A percentile compares a stretch with the other conserved stretches of the same genome.
Conservation (phyloP, 805 yeast genomes). For the Nakazawaea peltata region DNA sequence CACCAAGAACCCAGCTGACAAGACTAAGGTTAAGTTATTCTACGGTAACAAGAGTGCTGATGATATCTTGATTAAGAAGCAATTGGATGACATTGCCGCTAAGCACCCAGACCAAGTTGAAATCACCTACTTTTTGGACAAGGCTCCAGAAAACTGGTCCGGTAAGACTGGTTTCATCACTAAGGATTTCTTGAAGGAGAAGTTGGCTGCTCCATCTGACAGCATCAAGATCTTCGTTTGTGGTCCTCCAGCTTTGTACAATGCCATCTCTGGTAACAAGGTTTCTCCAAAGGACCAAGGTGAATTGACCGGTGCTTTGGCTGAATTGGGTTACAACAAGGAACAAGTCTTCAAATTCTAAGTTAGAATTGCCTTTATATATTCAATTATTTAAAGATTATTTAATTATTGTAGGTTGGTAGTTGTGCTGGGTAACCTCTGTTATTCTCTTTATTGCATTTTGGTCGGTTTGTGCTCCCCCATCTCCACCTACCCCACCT, state of each 20-base stretch:
- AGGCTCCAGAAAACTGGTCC: slow-evolving; percentile 37
- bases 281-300: slow-evolving; percentile 95
- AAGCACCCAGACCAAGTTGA: slow-evolving; percentile 72
- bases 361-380: slow-evolving; percentile 9
- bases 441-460: no score
- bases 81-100: slow-evolving; percentile 61
- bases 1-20: slow-evolving; percentile 73
- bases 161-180: slow-evolving; percentile 72
- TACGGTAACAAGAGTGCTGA: slow-evolving; percentile 72
- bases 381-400: no score
- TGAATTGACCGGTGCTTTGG: slow-evolving; percentile 80
- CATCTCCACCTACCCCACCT: no score
- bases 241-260: slow-evolving; percentile 93
- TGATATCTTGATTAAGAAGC: slow-evolving; percentile 78
- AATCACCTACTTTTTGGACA: slow-evolving; percentile 75
- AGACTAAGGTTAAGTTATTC: slow-evolving; percentile 76
- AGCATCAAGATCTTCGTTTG: slow-evolving; percentile 78
- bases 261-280: slow-evolving; percentile 82
- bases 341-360: slow-evolving; percentile 87
- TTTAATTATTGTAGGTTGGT: no score
- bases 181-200: slow-evolving; percentile 57
- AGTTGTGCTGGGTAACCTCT: no score
- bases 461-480: no score
- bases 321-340: slow-evolving; percentile 81
- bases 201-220: slow-evolving; percentile 55